Percentiles rank a stretch among this genome's conserved stretches.
Conservation (phyloP, 176 grass and related monocot species). For the Hyparrhenia diplandra region DNA sequence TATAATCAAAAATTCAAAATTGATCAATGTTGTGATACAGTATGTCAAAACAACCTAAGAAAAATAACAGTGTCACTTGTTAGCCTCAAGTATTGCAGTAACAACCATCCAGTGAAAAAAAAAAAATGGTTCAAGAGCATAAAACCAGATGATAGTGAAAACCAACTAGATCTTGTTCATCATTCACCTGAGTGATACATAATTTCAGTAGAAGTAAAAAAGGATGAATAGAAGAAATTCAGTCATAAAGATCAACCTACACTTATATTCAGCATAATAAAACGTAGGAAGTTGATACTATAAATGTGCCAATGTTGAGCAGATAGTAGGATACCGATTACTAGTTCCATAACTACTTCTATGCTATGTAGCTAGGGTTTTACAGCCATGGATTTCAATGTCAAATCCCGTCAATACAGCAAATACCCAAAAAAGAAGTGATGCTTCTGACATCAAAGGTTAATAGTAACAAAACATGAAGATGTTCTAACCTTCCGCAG, state of each 20-base stretch:
- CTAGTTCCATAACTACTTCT: not conserved
- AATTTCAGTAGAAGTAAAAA: not conserved
- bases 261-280: not conserved
- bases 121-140: not conserved
- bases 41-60: conserved; percentile 9
- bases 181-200: not conserved
- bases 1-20: conserved; percentile 18
- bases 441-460: not conserved
- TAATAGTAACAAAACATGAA: not conserved
- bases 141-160: not conserved
- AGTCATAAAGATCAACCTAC: not conserved
- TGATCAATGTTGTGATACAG: conserved; percentile 11
- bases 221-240: not conserved
- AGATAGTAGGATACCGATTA: not conserved
- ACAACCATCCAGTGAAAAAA: not conserved
- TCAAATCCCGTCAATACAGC: not conserved
- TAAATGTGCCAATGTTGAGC: not conserved
- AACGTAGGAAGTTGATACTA: not conserved
- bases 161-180: not conserved
- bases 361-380: not conserved
- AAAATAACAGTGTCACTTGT: not conserved
- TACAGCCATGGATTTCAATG: not conserved
- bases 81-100: conserved; percentile 1
- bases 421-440: not conserved
- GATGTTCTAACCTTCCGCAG: conserved; percentile 70